phyloP scores from a whole-genome alignment of 495 filamentous ascomycete species.

The Trichoderma asperelloides region DNA sequence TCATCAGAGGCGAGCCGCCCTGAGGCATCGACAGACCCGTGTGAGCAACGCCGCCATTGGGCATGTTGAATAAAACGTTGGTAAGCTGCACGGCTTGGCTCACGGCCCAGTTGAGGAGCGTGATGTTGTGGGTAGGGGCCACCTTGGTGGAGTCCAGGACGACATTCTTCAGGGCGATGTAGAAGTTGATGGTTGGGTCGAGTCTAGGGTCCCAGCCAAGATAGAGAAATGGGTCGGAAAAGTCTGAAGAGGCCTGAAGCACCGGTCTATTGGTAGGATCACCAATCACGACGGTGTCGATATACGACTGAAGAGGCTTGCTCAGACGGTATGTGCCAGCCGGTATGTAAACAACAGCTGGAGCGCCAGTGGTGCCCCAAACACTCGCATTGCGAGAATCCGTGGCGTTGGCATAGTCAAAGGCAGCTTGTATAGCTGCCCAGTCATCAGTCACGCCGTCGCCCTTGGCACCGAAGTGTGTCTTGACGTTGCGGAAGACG shows the following conservation, averaged over 20 bases:
- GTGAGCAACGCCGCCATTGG: conserved; percentile 29
- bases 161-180: conserved; percentile 60
- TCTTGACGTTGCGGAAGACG: conserved; percentile 59
- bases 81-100: conserved; percentile 53
- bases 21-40: conserved; percentile 31
- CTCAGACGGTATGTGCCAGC: conserved; percentile 36
- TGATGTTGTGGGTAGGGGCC: conserved; percentile 30
- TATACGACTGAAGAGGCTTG: conserved; percentile 30
- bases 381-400: conserved; percentile 18
- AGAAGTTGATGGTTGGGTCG: conserved; percentile 59
- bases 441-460: conserved; percentile 66
- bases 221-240: conserved; percentile 49
- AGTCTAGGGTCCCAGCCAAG: conserved; percentile 37
- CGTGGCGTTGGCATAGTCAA: conserved; percentile 18
- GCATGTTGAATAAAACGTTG: conserved; percentile 59
- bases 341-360: conserved; percentile 43
- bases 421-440: conserved; percentile 51
- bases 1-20: conserved; percentile 33
- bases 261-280: conserved; percentile 55
- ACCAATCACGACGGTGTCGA: conserved; percentile 43
- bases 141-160: conserved; percentile 59
- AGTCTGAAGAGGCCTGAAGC: conserved; percentile 50
- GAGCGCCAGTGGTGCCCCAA: conserved; percentile 38
- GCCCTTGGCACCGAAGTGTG: conserved; percentile 63
- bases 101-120: conserved; percentile 51